Evolutionary conservation across 768 basidiomycete genomes (phyloP), one percentile per base, ranked within the genome.

Genomic region (Amyloporia xantha): DNA sequence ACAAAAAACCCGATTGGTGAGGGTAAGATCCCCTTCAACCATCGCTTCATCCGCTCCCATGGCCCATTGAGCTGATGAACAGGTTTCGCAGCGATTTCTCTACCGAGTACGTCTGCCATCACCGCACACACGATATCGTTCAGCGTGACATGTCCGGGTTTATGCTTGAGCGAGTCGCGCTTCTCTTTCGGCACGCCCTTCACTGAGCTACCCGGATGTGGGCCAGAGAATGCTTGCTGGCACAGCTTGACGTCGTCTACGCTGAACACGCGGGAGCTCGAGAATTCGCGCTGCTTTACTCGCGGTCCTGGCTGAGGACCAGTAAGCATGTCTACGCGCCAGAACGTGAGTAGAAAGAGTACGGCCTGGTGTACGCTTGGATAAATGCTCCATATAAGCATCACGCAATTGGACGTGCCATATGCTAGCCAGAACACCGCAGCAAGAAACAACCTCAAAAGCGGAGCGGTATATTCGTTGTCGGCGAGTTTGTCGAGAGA

Each of bases 91-190:
- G 27, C 48, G 23, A 57, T 38, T 39, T 57, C 53, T 19, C 27
- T 23, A 19, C 44, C 59, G 2, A 57, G 42, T 3, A 60, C 59
- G 27, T 60, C 59, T 25, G 52, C 49, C 56, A 60, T 60, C 7
- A 60, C 49, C 2, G 59, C 43, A 28, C 59, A 60, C 24, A 60
- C 52, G n/a, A 60, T 52, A 43, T 60, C 59, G 49, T 60, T 60
- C 19, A 60, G 38, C 30, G 59, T 60, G 21, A 60, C 56, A 37
- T 60, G 59, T 17, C 52, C 51, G 3, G 46, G 43, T 25, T 49
- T 46, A 23, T 42, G 41, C 48, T 38, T 26, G 26, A 28, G 51
- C 13, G 53, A 51, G 38, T 45, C 52, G 3, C 54, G 46, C 40
- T 50, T 19, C 20, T 56, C 51, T 26, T 42, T 50, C n/a, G 54